Conservation (phyloP, 1,284 basidiomycete species). For the Apiotrichum laibachii region DNA sequence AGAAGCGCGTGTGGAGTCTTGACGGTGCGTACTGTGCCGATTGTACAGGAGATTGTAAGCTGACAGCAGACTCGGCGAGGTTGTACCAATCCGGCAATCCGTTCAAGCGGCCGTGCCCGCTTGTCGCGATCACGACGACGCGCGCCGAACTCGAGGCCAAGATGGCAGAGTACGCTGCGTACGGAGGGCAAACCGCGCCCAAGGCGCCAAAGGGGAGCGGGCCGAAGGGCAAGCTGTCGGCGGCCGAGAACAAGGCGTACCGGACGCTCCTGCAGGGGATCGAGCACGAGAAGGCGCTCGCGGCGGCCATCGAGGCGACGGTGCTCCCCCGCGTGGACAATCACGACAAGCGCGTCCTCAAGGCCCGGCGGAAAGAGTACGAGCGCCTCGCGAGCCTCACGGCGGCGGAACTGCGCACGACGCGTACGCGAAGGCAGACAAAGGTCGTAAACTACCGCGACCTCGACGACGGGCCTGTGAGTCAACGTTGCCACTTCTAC, state of each 20-base stretch:
- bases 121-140: slow-evolving; percentile 31
- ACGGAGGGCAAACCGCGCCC: slow-evolving; percentile 15
- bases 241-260: slow-evolving; percentile 18
- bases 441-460: slow-evolving; percentile 43
- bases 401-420: slow-evolving; percentile 38
- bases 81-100: slow-evolving; percentile 50
- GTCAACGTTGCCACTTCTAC: background rate
- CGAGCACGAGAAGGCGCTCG: slow-evolving; percentile 37
- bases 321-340: slow-evolving; percentile 43
- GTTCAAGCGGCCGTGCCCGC: slow-evolving; percentile 49
- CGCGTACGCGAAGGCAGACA: slow-evolving; percentile 39
- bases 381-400: slow-evolving; percentile 15
- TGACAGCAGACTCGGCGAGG: slow-evolving; percentile 37
- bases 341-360: slow-evolving; percentile 13
- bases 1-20: slow-evolving; percentile 47
- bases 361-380: slow-evolving; percentile 5
- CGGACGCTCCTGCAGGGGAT: slow-evolving; percentile 31
- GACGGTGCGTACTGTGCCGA: slow-evolving; percentile 35
- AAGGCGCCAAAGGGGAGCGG: slow-evolving; percentile 21
- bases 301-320: slow-evolving; percentile 26
- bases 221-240: slow-evolving; percentile 24
- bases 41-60: too few relatives aligned
- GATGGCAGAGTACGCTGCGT: slow-evolving; percentile 23
- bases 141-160: slow-evolving; percentile 31
- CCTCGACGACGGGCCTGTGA: slow-evolving; percentile 25